Evolutionary conservation across 805 yeast species (phyloP).

Genomic region (Candida pseudofarinosa): DNA sequence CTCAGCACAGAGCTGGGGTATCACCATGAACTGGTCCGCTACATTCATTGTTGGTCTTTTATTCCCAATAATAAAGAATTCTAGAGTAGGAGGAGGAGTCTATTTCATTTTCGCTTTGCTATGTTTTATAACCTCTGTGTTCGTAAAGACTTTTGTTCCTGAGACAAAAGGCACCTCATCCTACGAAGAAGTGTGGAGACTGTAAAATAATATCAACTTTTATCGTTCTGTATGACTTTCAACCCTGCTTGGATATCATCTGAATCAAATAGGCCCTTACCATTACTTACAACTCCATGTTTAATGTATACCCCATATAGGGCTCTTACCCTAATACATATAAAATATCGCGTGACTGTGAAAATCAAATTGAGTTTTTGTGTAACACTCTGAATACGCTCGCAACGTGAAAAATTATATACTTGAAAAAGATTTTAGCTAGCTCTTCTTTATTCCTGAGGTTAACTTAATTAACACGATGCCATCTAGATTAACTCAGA

Average conservation of each 20-base stretch:
- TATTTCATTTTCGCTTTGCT: constrained; percentile 66
- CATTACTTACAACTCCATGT: too few relatives aligned
- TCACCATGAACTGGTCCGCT: constrained; percentile 85
- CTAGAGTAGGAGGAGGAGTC: constrained; percentile 68
- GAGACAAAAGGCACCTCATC: constrained; percentile 68
- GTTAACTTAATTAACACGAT: constrained; percentile 39
- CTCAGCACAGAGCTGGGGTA: constrained; percentile 89
- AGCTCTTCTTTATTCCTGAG: constrained; percentile 2
- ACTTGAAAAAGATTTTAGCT: constrained; percentile 5
- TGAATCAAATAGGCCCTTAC: too few relatives aligned
- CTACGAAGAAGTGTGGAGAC: constrained; percentile 67
- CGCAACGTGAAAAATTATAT: constrained; percentile 8
- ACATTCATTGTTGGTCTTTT: constrained; percentile 76
- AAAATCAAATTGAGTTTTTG: too few relatives aligned
- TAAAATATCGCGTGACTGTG: too few relatives aligned
- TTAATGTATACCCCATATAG: neutral
- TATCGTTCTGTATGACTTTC: too few relatives aligned
- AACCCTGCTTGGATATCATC: too few relatives aligned
- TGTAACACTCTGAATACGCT: constrained; percentile 2
- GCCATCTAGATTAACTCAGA: constrained; percentile 99
- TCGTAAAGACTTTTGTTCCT: constrained; percentile 52
- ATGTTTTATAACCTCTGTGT: constrained; percentile 47
- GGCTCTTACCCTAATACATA: neutral
- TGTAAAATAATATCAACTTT: too few relatives aligned
- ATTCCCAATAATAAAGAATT: constrained; percentile 68